phyloP scores from a whole-genome alignment of 2,329 filamentous ascomycete genomes.

The Penicillium vulpinum region DNA sequence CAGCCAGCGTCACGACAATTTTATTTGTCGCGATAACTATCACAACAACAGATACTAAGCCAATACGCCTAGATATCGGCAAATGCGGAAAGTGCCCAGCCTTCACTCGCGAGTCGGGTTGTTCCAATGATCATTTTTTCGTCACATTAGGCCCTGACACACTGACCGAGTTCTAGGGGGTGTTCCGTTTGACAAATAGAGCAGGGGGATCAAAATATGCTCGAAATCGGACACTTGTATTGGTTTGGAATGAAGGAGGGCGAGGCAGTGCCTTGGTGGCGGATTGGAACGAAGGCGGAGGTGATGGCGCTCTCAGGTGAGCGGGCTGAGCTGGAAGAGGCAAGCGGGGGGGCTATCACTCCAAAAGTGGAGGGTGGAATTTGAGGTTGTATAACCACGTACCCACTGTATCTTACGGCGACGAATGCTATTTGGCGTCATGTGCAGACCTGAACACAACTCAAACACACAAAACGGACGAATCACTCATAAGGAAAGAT shows the following conservation, averaged over 20 bases:
- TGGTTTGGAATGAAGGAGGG: neutral
- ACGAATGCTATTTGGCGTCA: too few relatives aligned
- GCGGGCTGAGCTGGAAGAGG: neutral
- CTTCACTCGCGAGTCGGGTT: neutral
- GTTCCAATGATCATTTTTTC: neutral
- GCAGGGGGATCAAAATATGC: neutral
- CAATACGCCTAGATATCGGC: neutral
- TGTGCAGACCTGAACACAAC: too few relatives aligned
- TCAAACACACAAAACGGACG: neutral
- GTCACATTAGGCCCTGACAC: neutral
- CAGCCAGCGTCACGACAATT: neutral
- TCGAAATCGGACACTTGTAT: neutral
- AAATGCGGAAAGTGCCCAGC: neutral
- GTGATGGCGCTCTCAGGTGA: neutral
- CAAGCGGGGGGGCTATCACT: neutral
- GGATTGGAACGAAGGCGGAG: neutral
- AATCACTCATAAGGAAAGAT: neutral
- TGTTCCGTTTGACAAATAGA: neutral
- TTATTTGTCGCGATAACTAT: neutral
- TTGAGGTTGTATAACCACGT: neutral
- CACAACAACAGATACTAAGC: neutral
- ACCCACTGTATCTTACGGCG: too few relatives aligned
- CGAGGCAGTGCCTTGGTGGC: neutral
- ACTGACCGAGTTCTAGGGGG: neutral
- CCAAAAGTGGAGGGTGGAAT: neutral